phyloP scores from a whole-genome alignment of 108 stramenopile species.

The Cyclotella baltica region DNA sequence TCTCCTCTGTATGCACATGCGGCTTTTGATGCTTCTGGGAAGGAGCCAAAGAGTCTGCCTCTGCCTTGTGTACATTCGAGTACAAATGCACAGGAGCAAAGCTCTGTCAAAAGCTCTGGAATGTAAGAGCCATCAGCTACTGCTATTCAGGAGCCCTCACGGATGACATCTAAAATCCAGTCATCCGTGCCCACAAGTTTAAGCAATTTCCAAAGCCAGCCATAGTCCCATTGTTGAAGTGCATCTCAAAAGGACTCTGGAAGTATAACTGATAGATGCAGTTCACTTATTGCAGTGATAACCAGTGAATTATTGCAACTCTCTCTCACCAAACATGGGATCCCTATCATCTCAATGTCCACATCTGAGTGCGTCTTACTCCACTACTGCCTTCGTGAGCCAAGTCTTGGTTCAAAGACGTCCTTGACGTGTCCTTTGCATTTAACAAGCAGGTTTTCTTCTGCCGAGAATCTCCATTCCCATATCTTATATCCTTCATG shows the following conservation, averaged over 20 bases:
- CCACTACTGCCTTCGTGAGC: background rate
- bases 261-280: background rate
- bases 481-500: conserved; percentile 1
- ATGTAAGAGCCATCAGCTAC: conserved; percentile 35
- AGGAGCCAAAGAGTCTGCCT: conserved; percentile 15
- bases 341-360: background rate
- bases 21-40: conserved; percentile 4
- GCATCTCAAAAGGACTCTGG: conserved; percentile 13
- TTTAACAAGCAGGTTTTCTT: background rate
- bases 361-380: background rate
- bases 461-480: background rate
- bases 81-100: conserved; percentile 26
- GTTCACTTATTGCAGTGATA: background rate
- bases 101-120: background rate
- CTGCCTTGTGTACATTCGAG: conserved; percentile 23
- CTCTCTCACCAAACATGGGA: background rate
- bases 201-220: conserved; percentile 11
- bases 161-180: conserved; percentile 12
- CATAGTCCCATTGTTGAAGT: conserved; percentile 11
- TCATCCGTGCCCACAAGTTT: background rate
- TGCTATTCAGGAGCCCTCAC: conserved; percentile 7
- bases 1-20: conserved; percentile 25
- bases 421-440: background rate
- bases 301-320: background rate
- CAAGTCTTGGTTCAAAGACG: background rate